A percentile compares a stretch with the other conserved stretches of the same genome.
Conservation (phyloP, 257 asterid genomes). For the Orobanche coerulescens region DNA sequence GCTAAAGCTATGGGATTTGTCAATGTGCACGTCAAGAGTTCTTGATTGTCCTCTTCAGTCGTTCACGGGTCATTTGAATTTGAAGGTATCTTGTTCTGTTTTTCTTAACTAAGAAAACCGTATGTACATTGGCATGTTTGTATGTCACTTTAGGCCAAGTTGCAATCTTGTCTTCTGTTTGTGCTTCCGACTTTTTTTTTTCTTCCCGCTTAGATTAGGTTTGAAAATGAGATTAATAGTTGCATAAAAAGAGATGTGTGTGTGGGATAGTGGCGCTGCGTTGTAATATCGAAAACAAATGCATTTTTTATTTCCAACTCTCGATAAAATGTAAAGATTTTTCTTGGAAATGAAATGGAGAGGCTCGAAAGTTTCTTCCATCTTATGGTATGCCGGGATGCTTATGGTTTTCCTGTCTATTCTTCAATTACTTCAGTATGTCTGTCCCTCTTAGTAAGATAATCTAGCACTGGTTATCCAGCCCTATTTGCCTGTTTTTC, state of each 20-base stretch:
- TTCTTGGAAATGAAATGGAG: not conserved
- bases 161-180: not conserved
- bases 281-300: too few species aligned
- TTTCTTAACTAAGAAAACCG: not conserved
- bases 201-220: not conserved
- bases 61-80: conserved; percentile 86
- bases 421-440: not conserved
- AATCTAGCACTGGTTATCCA: not conserved
- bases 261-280: too few species aligned
- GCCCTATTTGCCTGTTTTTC: not conserved
- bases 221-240: too few species aligned
- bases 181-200: not conserved
- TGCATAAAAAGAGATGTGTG: too few species aligned
- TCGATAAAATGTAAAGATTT: not conserved
- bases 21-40: conserved; percentile 64
- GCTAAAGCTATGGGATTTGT: conserved; percentile 94
- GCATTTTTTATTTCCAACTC: too few species aligned
- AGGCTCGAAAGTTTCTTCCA: not conserved
- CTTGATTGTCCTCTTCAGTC: conserved; percentile 87
- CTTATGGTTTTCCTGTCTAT: not conserved
- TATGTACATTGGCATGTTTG: too few species aligned
- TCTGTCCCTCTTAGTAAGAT: not conserved
- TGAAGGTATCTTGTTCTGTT: conserved; percentile 52
- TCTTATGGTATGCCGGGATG: too few species aligned
- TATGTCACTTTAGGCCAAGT: not conserved